phyloP scores from a whole-genome alignment of 2,329 filamentous ascomycete species.

The Clonostachys rosea region DNA sequence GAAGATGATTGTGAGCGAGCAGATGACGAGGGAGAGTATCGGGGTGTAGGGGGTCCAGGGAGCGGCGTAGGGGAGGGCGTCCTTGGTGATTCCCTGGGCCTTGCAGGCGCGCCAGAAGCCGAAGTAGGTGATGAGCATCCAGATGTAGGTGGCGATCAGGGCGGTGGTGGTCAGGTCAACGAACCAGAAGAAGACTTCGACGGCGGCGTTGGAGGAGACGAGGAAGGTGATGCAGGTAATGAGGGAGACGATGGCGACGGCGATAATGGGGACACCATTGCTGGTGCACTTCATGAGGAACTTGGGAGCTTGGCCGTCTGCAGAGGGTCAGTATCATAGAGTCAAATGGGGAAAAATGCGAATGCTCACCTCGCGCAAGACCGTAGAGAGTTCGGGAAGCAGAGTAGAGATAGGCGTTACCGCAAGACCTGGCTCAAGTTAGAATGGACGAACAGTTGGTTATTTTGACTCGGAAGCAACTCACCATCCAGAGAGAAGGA shows the following conservation, averaged over 20 bases:
- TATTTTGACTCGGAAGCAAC: constrained; percentile 9
- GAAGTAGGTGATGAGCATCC: constrained; percentile 33
- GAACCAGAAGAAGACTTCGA: constrained; percentile 47
- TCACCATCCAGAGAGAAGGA: constrained; percentile 41
- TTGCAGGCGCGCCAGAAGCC: constrained; percentile 42
- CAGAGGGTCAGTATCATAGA: no score
- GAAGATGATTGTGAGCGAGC: constrained; percentile 44
- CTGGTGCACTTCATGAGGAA: constrained; percentile 53
- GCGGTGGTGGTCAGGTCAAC: constrained; percentile 49
- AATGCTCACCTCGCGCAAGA: constrained; percentile 27
- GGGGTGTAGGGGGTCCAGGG: constrained; percentile 46
- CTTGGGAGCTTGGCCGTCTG: constrained; percentile 36
- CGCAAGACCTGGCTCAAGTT: constrained; percentile 37
- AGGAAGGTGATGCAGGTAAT: constrained; percentile 47
- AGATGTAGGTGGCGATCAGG: constrained; percentile 51
- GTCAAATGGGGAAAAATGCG: no score
- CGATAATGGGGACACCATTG: constrained; percentile 53
- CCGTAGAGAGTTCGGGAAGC: constrained; percentile 39
- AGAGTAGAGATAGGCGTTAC: constrained; percentile 43
- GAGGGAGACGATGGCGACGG: constrained; percentile 39
- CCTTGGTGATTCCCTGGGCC: constrained; percentile 39
- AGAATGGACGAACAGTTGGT: constrained; percentile 19
- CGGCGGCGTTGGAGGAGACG: constrained; percentile 36
- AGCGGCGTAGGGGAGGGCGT: constrained; percentile 42
- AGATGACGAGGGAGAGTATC: constrained; percentile 41